Evolutionary conservation across 176 grass and related monocot genomes (phyloP).

Genomic region (Cocos nucifera): DNA sequence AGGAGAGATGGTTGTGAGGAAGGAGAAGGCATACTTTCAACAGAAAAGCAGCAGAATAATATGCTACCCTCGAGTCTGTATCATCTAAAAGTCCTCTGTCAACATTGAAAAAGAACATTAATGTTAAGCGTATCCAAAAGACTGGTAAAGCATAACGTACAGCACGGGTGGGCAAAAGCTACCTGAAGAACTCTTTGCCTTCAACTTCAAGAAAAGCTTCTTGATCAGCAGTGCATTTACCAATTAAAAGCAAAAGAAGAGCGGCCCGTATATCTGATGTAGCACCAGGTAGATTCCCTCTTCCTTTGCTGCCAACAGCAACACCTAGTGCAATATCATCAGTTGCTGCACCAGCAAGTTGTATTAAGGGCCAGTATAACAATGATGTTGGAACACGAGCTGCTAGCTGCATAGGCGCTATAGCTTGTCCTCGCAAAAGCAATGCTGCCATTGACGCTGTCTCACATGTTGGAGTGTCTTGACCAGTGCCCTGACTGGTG

Average conservation of each 20-base stretch:
- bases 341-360: slow-evolving; percentile 90
- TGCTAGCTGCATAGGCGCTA: slow-evolving; percentile 84
- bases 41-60: slow-evolving; percentile 98
- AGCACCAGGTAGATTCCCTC: slow-evolving; percentile 92
- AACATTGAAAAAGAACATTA: slow-evolving; percentile 11
- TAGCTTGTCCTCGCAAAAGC: slow-evolving; percentile 76
- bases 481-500: slow-evolving; percentile 26
- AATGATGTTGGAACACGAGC: slow-evolving; percentile 84
- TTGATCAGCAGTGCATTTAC: slow-evolving; percentile 92
- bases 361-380: slow-evolving; percentile 93
- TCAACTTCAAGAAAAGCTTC: slow-evolving; percentile 85
- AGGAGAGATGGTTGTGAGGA: no score
- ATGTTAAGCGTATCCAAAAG: background rate
- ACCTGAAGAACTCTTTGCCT: slow-evolving; percentile 98
- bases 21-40: slow-evolving; percentile 51
- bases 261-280: slow-evolving; percentile 96
- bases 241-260: slow-evolving; percentile 84
- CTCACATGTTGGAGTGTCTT: slow-evolving; percentile 35
- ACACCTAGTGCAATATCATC: slow-evolving; percentile 97
- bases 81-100: slow-evolving; percentile 85
- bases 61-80: slow-evolving; percentile 93
- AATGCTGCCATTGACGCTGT: slow-evolving; percentile 76
- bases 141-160: background rate
- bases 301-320: slow-evolving; percentile 92
- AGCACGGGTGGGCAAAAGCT: slow-evolving; percentile 14